Percentiles rank a stretch among this genome's conserved stretches.
Conservation (phyloP, 148 eudicot genomes). For the Vaccinium macrocarpon region DNA sequence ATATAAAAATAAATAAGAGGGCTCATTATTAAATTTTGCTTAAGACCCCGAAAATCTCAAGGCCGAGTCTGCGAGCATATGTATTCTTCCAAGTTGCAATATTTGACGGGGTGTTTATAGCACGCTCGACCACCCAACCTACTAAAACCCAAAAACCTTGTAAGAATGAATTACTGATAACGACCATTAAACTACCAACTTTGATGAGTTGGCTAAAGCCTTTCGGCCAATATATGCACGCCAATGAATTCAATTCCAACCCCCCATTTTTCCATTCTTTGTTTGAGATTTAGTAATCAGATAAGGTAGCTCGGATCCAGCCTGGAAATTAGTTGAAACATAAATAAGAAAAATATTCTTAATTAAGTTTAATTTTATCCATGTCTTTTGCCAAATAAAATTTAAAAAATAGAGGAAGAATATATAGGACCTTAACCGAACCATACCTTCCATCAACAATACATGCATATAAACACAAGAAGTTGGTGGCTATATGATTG, state of each 20-base stretch:
- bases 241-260: background rate
- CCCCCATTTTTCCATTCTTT: no score
- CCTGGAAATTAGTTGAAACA: constrained; percentile 10
- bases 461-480: background rate
- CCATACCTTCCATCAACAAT: constrained; percentile 7
- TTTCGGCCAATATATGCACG: background rate
- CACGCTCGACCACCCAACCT: no score
- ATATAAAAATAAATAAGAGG: no score
- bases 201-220: background rate
- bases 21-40: no score
- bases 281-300: background rate
- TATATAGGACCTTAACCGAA: background rate
- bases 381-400: background rate
- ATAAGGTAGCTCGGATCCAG: constrained; percentile 1
- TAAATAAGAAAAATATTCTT: background rate
- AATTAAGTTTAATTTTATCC: background rate
- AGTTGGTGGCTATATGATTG: constrained; percentile 14
- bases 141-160: background rate
- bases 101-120: no score
- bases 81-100: no score
- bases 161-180: background rate
- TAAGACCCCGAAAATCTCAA: no score
- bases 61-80: no score
- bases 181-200: background rate
- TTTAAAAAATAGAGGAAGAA: background rate